These are phyloP conservation scores for Ustilago hordei DNA, from an alignment of 1,284 basidiomycete species.

Conservation along the genomic window DNA sequence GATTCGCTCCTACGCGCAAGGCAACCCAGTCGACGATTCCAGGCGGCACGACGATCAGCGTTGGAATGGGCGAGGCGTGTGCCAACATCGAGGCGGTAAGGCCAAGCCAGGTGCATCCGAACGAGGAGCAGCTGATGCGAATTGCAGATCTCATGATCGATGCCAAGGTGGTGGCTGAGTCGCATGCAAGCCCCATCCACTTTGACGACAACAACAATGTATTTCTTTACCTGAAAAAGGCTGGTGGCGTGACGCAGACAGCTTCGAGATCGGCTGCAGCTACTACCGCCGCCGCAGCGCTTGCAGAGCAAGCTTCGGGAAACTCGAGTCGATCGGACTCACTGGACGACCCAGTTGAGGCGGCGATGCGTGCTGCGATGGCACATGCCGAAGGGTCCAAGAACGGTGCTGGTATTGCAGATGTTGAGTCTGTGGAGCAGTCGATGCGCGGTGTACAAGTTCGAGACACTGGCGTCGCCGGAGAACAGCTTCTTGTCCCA, in stretches of 20 bases:
- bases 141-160: conserved; percentile 87
- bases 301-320: conserved; percentile 15
- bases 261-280: background rate
- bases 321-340: conserved; percentile 33
- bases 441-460: conserved; percentile 42
- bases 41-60: conserved; percentile 36
- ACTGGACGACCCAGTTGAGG: conserved; percentile 61
- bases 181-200: conserved; percentile 70
- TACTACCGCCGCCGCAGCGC: conserved; percentile 1
- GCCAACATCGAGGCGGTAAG: conserved; percentile 36
- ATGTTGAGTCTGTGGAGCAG: conserved; percentile 30
- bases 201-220: conserved; percentile 58
- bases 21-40: conserved; percentile 65
- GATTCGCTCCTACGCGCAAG: conserved; percentile 84
- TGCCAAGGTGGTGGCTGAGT: conserved; percentile 76
- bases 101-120: conserved; percentile 80
- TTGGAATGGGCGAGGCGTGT: conserved; percentile 53
- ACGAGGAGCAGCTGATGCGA: conserved; percentile 93
- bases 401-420: background rate
- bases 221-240: conserved; percentile 41
- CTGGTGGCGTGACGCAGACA: background rate
- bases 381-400: conserved; percentile 11
- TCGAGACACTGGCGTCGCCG: conserved; percentile 21
- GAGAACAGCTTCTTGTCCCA: conserved; percentile 25
- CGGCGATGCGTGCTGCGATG: conserved; percentile 62